Evolutionary conservation across 768 basidiomycete species (phyloP), one percentile per base, ranked within the genome.

Genomic region (Russula sp.): DNA sequence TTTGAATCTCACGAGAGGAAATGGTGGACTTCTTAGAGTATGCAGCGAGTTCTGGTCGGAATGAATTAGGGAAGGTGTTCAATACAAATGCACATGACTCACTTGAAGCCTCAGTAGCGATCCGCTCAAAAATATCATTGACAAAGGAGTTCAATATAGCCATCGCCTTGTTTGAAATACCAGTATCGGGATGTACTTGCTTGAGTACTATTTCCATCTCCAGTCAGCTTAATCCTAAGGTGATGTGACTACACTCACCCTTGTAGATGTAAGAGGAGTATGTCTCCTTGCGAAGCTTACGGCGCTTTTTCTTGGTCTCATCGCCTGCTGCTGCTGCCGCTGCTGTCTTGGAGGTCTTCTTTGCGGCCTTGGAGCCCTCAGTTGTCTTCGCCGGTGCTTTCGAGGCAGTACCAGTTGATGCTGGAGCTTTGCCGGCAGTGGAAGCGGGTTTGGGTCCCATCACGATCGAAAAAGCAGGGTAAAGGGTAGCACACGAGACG

Each of bases 1-100:
- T 98, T 77, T 98, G 96, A 71, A 98, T 98, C 77, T 98, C 96
- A 62, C 96, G 90, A 25, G 93, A 97, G 20, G 95, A 96, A 74
- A 98, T 98, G 47, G 96, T 98, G 3, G 96, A 97, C 77, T 97
- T 96, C 84, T 98, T 96, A 59, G 95, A 97, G 82, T 98, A 98
- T 1, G 92, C 84, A 59, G 95, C 93, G 70, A 98, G 93, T 77
- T 96, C 90, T 93, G 69, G 5, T 39, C 2, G 2, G 3, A 22
- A 35, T 35, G 10, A 3, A n/a, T 59, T 56, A 63, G 60, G 55
- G 22, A 34, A 8, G 18, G 36, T 42, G 3, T 39, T 45, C 25
- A 0, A 47, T 20, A 16, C 8, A 1, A 25, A 18, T 43, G 1
- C 18, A 18, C 5, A 20, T 32, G 38, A 50, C 88, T 61, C 57